Percentiles rank a stretch among this genome's conserved stretches.
Conservation (phyloP, 2,329 filamentous ascomycete genomes). For the Stachybotrys chlorohalonatus region DNA sequence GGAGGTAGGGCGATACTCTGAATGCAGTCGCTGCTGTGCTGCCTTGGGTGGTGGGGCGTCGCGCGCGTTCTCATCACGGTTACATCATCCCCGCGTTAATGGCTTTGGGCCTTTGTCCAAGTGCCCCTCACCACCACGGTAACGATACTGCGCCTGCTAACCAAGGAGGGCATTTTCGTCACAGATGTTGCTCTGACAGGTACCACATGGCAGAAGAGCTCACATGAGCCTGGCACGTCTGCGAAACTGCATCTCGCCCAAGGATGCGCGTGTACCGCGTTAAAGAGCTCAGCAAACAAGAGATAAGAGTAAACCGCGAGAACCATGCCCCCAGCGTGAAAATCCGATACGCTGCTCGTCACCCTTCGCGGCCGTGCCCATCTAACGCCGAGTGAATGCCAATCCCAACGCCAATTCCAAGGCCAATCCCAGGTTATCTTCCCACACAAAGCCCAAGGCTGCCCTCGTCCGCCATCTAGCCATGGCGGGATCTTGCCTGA, state of each 20-base stretch:
- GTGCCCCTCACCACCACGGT: too few relatives aligned
- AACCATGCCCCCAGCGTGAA: too few relatives aligned
- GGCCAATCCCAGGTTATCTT: conserved; percentile 6
- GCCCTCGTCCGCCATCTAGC: conserved; percentile 7
- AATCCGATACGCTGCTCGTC: not conserved
- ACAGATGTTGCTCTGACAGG: too few relatives aligned
- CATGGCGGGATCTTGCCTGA: conserved; percentile 45
- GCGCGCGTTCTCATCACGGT: not conserved
- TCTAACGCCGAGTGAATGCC: conserved; percentile 25
- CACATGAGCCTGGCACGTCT: too few relatives aligned
- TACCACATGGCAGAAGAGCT: too few relatives aligned
- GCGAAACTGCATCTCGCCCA: too few relatives aligned
- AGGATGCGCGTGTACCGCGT: too few relatives aligned
- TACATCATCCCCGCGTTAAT: not conserved
- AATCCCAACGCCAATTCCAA: conserved; percentile 23
- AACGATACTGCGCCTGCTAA: too few relatives aligned
- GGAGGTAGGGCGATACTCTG: not conserved
- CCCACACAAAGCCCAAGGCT: not conserved
- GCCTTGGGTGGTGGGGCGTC: not conserved
- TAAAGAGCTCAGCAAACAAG: too few relatives aligned
- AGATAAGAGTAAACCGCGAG: too few relatives aligned
- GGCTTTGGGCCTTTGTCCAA: not conserved
- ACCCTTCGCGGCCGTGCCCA: not conserved
- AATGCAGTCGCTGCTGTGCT: not conserved
- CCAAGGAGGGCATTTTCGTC: too few relatives aligned